These are phyloP conservation scores for Sarocladium brachiariae DNA, from an alignment of 2,329 filamentous ascomycete species.

Conservation along the genomic window DNA sequence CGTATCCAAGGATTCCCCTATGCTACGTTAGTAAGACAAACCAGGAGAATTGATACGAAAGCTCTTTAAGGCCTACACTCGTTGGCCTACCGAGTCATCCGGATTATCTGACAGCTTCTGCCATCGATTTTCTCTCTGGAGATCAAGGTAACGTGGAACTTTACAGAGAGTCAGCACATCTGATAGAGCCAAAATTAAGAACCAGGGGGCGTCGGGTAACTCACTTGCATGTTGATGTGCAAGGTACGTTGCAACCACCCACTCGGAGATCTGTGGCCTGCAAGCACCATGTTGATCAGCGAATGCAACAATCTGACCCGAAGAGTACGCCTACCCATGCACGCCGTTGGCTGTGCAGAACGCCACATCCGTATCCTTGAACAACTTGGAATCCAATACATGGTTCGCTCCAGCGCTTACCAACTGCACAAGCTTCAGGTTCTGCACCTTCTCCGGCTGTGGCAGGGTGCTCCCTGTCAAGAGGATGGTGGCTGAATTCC, in stretches of 20 bases:
- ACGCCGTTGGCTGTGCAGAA: slow-evolving; percentile 52
- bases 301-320: not conserved
- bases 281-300: not conserved
- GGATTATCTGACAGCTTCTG: slow-evolving; percentile 23
- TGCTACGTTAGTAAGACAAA: not conserved
- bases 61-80: slow-evolving; percentile 46
- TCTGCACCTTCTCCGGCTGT: slow-evolving; percentile 33
- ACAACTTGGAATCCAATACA: slow-evolving; percentile 38
- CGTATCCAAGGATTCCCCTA: slow-evolving; percentile 49
- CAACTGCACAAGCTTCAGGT: slow-evolving; percentile 47
- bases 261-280: slow-evolving; percentile 51
- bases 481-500: slow-evolving; percentile 42
- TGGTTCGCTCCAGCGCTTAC: slow-evolving; percentile 48
- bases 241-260: slow-evolving; percentile 46
- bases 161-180: not conserved
- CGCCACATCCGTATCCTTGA: slow-evolving; percentile 39
- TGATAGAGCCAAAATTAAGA: not conserved
- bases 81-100: slow-evolving; percentile 38
- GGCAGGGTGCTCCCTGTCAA: slow-evolving; percentile 38
- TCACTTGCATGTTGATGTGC: slow-evolving; percentile 40
- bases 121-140: slow-evolving; percentile 39
- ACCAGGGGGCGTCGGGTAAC: slow-evolving; percentile 14
- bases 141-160: slow-evolving; percentile 39
- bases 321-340: slow-evolving; percentile 37
- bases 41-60: no score